phyloP scores from a whole-genome alignment of 441 rosid genomes.

The Rhodomyrtus psidioides region DNA sequence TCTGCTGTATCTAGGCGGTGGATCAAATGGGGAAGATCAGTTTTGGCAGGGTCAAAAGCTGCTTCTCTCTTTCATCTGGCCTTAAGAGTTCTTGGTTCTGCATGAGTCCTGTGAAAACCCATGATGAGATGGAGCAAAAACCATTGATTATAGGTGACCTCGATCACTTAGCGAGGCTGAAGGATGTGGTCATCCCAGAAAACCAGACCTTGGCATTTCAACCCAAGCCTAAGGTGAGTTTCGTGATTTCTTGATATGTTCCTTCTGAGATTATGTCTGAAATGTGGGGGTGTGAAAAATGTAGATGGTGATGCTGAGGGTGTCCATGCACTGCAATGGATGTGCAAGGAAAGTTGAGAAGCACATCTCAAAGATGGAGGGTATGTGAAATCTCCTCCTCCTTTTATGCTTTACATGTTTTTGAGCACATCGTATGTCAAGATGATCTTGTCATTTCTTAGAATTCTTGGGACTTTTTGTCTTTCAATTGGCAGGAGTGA shows the following conservation, averaged over 20 bases:
- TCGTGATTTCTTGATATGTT: not conserved
- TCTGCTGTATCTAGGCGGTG: not conserved
- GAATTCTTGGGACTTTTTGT: not conserved
- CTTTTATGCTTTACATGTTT: not conserved
- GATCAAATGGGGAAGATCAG: constrained; percentile 54
- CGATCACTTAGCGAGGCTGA: not conserved
- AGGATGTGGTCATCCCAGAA: not conserved
- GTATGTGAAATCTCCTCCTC: not conserved
- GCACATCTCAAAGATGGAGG: constrained; percentile 7
- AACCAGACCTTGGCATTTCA: not conserved
- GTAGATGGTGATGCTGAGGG: constrained; percentile 8
- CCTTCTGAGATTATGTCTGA: not conserved
- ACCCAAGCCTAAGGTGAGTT: constrained; percentile 1
- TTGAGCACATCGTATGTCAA: too few relatives aligned
- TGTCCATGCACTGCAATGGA: constrained; percentile 8
- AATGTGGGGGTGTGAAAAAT: not conserved
- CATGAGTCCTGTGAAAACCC: constrained; percentile 34
- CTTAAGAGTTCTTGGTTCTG: constrained; percentile 56
- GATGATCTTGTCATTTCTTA: not conserved
- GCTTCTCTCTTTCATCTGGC: constrained; percentile 40
- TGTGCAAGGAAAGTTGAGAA: constrained; percentile 7
- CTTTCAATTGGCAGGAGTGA: not conserved
- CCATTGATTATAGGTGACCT: constrained; percentile 28
- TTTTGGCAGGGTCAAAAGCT: constrained; percentile 53
- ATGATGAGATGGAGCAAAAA: constrained; percentile 39